phyloP scores from a whole-genome alignment of 176 grass and related monocot species.

The Eleusine coracana region DNA sequence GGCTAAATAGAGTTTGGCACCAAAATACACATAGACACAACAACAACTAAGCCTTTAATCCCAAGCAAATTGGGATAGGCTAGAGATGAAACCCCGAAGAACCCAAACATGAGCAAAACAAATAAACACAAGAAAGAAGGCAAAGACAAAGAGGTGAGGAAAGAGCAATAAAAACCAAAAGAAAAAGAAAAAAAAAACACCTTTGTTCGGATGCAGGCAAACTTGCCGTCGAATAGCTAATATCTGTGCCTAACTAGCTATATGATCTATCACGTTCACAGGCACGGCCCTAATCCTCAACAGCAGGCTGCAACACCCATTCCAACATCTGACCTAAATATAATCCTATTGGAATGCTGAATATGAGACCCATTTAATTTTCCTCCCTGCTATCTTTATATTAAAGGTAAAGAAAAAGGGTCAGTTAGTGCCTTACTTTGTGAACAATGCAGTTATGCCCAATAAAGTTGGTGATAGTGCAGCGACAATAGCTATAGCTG shows the following conservation, averaged over 20 bases:
- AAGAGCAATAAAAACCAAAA: no score
- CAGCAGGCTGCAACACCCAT: not conserved
- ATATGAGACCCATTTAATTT: not conserved
- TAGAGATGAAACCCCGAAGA: no score
- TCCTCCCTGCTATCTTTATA: not conserved
- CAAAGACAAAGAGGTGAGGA: no score
- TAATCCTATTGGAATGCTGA: not conserved
- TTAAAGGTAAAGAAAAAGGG: not conserved
- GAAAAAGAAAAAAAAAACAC: not conserved
- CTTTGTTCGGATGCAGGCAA: not conserved
- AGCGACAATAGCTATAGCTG: constrained; percentile 59
- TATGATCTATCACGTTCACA: constrained; percentile 4
- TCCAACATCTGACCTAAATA: not conserved
- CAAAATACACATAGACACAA: not conserved
- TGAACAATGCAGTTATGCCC: constrained; percentile 80
- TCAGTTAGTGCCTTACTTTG: constrained; percentile 60
- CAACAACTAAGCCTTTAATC: no score
- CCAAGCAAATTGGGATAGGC: no score
- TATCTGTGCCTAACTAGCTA: not conserved
- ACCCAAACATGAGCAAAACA: no score
- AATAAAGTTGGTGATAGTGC: constrained; percentile 67
- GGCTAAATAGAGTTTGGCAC: not conserved
- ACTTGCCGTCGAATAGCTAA: not conserved
- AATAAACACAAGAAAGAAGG: no score
- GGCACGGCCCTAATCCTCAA: not conserved